Base-by-base conservation (phyloP, 2,329 filamentous ascomycete genomes). In the Calonectria honghensis region DNA sequence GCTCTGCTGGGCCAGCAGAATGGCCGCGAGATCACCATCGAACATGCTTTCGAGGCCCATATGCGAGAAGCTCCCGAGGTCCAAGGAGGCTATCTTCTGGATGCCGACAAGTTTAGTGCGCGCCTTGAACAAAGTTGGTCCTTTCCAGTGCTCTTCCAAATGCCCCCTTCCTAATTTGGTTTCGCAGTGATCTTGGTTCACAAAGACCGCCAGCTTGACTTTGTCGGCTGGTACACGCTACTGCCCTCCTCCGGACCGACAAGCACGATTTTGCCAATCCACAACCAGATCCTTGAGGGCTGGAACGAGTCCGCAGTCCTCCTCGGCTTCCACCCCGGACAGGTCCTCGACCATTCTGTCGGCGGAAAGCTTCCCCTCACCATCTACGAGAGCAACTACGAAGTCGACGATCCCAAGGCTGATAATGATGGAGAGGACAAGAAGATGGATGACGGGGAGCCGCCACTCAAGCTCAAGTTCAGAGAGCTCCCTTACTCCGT, bases 151-250 rank as follows among this genome's bases (percentile, higher is more conserved):
- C 6, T 52, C n/a, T 27, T 14, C 6, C 35, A 18, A 13, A n/a
- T 2, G 16, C 35, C 16, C 52, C n/a, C 52, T 24, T 52, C 37
- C 75, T 74, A 52, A 76, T 59, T 11, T 31, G 51, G 31, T 10
- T 11, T 4, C n/a, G 18, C 77, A 98, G 95, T 98, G 91, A 95
- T 93, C 85, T 92, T 94, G 77, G 96, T 98, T 6, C 95, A 98
- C 87, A 97, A 96, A 84, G 91, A 91, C 68, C 95, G 95, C 9
- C 89, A 92, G 35, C 92, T 98, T 65, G 94, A 96, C 78, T 90
- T 98, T 68, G 95, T 98, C 65, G 97, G 96, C 80, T 98, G 95
- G 95, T 98, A 96, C 86, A 96, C 96, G 4, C 89, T 96, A 13
- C 90, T 96, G 67, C 91, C 94, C 51, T 86, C 91, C 16, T 89